Base-by-base conservation (phyloP, 2,329 filamentous ascomycete species). In the Pseudogymnoascus sp. region DNA sequence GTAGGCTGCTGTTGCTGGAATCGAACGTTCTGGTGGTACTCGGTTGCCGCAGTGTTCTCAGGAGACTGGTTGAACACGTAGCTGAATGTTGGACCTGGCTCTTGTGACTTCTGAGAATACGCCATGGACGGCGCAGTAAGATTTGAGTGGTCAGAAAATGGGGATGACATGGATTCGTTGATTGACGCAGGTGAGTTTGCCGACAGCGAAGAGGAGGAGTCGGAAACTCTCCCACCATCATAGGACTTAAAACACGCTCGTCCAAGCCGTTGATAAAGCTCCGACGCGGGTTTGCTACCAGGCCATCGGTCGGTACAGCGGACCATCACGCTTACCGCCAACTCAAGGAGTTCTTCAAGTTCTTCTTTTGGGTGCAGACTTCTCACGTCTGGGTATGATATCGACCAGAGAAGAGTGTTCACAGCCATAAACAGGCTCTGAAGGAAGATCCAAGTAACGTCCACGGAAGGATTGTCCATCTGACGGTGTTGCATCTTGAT, bases 381-480 rank as follows among this genome's bases (percentile, higher is more conserved):
- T 53, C 94, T 87, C 23, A 97, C 87, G 67, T 93, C 89, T 3
- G 88, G 82, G 71, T 96, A 97, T 1, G 92, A 96, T 6, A 96
- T 82, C 1, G 90, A 86, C 94, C 94, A 99, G 0, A 99, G 82
- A 60, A 97, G 83, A 4, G 91, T 92, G 72, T 96, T 97, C 63
- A 97, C 82, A 4, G 90, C 87, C 85, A 95, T 94, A 77, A 95
- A 97, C 42, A 97, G 82, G 18, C 89, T 87, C 64, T 96, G 83
- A 1, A 96, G 85, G 71, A 96, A 96, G 47, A 96, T 88, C 93
- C 93, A 97, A 0, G 92, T 97, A 65, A 97, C 81, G 71, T 97
- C 93, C 10, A 94, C 85, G 21, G 86, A 86, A 12, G 84, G 82
- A 14, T 83, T 86, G 67, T 88, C 84, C 71, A 96, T 88, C 74